phyloP scores from a whole-genome alignment of 2,329 filamentous ascomycete genomes.

The Aspergillus sclerotialis region DNA sequence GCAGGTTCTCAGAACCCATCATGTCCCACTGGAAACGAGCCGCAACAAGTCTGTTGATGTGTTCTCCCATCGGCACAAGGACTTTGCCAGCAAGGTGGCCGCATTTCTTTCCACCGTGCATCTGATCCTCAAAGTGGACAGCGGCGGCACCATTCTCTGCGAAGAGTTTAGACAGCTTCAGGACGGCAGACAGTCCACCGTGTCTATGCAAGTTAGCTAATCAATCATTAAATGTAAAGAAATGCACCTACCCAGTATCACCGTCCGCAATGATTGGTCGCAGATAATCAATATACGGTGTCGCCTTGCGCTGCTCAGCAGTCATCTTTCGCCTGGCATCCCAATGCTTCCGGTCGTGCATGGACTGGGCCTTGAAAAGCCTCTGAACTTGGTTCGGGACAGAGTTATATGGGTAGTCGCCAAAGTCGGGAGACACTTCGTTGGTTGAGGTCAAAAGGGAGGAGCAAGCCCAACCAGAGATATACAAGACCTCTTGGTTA shows the following conservation, averaged over 20 bases:
- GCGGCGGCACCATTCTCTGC: conserved; percentile 94
- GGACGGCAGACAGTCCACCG: conserved; percentile 82
- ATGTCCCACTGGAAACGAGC: conserved; percentile 96
- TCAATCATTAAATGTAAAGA: not conserved
- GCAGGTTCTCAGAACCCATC: conserved; percentile 91
- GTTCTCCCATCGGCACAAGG: conserved; percentile 84
- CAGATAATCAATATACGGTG: conserved; percentile 85
- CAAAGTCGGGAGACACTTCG: conserved; percentile 95
- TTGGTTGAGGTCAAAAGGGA: conserved; percentile 89
- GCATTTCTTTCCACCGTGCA: conserved; percentile 97
- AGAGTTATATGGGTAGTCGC: conserved; percentile 98
- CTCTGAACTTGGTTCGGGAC: conserved; percentile 97
- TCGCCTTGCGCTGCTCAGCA: conserved; percentile 62
- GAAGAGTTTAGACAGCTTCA: conserved; percentile 95
- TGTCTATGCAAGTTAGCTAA: conserved; percentile 43
- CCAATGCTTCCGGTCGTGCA: conserved; percentile 96
- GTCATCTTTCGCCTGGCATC: conserved; percentile 74
- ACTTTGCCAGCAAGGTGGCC: conserved; percentile 96
- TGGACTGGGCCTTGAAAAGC: conserved; percentile 89
- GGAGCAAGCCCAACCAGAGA: conserved; percentile 97
- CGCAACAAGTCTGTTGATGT: conserved; percentile 90
- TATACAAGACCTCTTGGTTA: conserved; percentile 91
- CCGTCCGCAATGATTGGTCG: conserved; percentile 94
- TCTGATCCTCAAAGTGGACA: conserved; percentile 96
- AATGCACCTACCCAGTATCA: conserved; percentile 61